Evolutionary conservation across 208 protist genomes (phyloP).

Genomic region (Trypanosomatidae sp.): DNA sequence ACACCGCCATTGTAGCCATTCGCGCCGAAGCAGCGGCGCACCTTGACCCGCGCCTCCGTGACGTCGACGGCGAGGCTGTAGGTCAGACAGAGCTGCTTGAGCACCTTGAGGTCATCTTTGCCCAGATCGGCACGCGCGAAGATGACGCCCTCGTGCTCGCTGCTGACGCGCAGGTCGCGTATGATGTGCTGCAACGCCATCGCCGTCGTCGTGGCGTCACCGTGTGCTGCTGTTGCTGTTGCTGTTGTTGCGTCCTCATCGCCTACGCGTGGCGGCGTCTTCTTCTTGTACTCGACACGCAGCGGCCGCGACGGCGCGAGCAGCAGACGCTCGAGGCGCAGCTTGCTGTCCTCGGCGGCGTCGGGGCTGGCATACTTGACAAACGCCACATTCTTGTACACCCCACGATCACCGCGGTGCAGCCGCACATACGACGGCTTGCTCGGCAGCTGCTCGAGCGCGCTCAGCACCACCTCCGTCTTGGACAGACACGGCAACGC

Average conservation of each 20-base stretch:
- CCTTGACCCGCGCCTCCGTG: conserved; percentile 39
- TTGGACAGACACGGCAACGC: conserved; percentile 56
- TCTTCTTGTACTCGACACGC: conserved; percentile 82
- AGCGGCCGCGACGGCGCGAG: conserved; percentile 31
- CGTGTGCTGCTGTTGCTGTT: conserved; percentile 4
- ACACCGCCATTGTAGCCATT: conserved; percentile 1
- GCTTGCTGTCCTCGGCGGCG: conserved; percentile 84
- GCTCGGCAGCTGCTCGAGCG: conserved; percentile 37
- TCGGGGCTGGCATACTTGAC: conserved; percentile 88
- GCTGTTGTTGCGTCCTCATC: conserved; percentile 3
- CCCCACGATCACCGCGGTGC: conserved; percentile 60
- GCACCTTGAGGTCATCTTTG: conserved; percentile 51
- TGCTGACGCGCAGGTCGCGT: conserved; percentile 61
- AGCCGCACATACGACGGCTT: conserved; percentile 72
- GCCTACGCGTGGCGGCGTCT: conserved; percentile 7
- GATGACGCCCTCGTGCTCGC: conserved; percentile 61
- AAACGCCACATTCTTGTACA: conserved; percentile 76
- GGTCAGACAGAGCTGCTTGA: conserved; percentile 69
- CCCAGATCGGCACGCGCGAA: conserved; percentile 33
- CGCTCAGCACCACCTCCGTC: conserved; percentile 42
- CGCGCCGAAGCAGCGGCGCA: conserved; percentile 30
- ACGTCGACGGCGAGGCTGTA: conserved; percentile 55
- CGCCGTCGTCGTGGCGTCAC: neutral
- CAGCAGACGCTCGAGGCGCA: conserved; percentile 51
- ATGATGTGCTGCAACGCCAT: conserved; percentile 20